Evolutionary conservation across 805 yeast genomes (phyloP).

Genomic region (Saccharomycopsis sp.): DNA sequence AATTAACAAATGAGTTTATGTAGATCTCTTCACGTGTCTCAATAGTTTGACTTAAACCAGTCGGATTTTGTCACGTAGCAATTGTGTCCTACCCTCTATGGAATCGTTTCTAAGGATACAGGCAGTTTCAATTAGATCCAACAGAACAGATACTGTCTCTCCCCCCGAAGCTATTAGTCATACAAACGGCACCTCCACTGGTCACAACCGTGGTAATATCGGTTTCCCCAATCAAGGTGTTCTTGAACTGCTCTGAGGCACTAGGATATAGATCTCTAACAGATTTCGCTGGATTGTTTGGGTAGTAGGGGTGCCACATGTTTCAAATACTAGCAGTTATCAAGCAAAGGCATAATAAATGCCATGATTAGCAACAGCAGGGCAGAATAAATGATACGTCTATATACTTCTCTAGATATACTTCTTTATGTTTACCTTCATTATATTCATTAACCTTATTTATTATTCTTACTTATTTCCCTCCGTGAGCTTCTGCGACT

Average conservation of each 20-base stretch:
- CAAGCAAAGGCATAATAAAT: no score
- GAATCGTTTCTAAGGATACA: constrained; percentile 33
- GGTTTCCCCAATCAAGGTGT: constrained; percentile 4
- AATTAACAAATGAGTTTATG: no score
- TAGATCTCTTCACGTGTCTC: constrained; percentile 55
- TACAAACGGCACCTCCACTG: constrained; percentile 46
- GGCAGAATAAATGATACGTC: no score
- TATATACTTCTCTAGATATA: no score
- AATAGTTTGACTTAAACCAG: constrained; percentile 60
- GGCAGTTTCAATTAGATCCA: constrained; percentile 47
- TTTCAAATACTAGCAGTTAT: no score
- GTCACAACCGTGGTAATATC: constrained; percentile 14
- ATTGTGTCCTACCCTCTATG: constrained; percentile 64
- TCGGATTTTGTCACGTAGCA: constrained; percentile 82
- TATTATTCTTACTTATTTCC: background rate
- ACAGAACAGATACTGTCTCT: constrained; percentile 40
- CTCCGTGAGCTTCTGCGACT: constrained; percentile 6
- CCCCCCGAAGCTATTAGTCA: constrained; percentile 43
- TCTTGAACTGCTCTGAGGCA: constrained; percentile 8
- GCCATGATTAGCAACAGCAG: no score
- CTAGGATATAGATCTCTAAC: constrained; percentile 23
- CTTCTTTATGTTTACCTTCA: no score
- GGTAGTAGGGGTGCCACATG: no score
- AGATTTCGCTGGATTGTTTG: constrained; percentile 11
- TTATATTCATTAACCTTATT: no score